Conservation (phyloP, 306 rosid species). For the Rubus parviflorus region DNA sequence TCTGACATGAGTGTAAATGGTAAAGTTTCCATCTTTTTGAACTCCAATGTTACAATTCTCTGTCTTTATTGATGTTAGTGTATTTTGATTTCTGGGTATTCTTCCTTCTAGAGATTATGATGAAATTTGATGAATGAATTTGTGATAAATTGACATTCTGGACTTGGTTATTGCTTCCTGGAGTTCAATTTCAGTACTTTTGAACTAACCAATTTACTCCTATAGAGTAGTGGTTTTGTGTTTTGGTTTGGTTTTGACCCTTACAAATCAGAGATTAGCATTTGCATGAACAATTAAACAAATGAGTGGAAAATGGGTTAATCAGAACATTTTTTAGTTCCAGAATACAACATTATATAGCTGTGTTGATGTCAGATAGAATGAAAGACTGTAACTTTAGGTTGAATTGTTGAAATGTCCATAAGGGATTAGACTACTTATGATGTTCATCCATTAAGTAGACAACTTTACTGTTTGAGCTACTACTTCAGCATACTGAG, state of each 20-base stretch:
- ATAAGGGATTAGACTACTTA: not conserved
- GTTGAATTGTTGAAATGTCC: not conserved
- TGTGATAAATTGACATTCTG: not conserved
- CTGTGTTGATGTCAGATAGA: no score
- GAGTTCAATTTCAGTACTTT: not conserved
- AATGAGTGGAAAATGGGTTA: not conserved
- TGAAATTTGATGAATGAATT: slow-evolving; percentile 7
- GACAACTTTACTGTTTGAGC: not conserved
- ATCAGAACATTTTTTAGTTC: not conserved
- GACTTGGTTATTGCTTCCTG: not conserved
- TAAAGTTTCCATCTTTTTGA: slow-evolving; percentile 18
- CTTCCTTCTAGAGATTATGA: not conserved
- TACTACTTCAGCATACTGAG: slow-evolving; percentile 24
- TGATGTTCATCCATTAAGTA: not conserved
- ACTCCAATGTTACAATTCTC: not conserved
- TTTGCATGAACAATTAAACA: not conserved
- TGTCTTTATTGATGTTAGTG: not conserved
- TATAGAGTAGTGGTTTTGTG: not conserved
- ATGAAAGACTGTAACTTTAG: not conserved
- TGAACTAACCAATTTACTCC: not conserved
- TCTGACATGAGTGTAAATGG: slow-evolving; percentile 91
- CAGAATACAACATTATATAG: not conserved
- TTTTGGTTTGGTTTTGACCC: not conserved
- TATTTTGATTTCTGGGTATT: slow-evolving; percentile 14
- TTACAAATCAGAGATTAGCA: not conserved